Conservation (phyloP, 345 rosid species). For the Acer yangbiense region DNA sequence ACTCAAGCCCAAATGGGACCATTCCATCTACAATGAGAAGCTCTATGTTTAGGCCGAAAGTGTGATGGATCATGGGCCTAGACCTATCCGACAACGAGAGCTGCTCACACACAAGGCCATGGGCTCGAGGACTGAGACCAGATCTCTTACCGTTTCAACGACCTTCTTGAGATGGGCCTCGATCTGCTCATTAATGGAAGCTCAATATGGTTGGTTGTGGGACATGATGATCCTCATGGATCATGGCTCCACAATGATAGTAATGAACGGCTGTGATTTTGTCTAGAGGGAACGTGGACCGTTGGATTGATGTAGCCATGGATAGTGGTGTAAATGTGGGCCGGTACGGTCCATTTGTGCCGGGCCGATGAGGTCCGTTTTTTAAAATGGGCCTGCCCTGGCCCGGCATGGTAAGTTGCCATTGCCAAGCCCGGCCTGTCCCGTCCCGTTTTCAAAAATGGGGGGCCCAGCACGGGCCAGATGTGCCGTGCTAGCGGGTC, state of each 20-base stretch:
- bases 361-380: too few species aligned
- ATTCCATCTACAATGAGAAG: conserved; percentile 52
- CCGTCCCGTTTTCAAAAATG: too few species aligned
- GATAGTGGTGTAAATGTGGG: too few species aligned
- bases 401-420: too few species aligned
- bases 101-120: conserved; percentile 17
- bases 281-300: not conserved
- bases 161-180: conserved; percentile 50
- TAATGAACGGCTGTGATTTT: conserved; percentile 9
- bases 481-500: too few species aligned
- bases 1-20: conserved; percentile 50
- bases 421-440: too few species aligned
- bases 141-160: too few species aligned
- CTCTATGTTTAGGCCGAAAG: conserved; percentile 41
- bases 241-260: not conserved
- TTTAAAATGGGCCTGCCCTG: too few species aligned
- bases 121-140: not conserved
- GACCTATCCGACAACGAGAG: conserved; percentile 27
- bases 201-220: conserved; percentile 31
- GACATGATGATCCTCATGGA: conserved; percentile 2
- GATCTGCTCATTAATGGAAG: conserved; percentile 40
- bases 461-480: too few species aligned
- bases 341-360: too few species aligned
- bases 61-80: conserved; percentile 10
- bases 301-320: conserved; percentile 9